Evolutionary conservation across 1,284 basidiomycete genomes (phyloP), one percentile per base, ranked within the genome.

Genomic region (Athelia sp.): DNA sequence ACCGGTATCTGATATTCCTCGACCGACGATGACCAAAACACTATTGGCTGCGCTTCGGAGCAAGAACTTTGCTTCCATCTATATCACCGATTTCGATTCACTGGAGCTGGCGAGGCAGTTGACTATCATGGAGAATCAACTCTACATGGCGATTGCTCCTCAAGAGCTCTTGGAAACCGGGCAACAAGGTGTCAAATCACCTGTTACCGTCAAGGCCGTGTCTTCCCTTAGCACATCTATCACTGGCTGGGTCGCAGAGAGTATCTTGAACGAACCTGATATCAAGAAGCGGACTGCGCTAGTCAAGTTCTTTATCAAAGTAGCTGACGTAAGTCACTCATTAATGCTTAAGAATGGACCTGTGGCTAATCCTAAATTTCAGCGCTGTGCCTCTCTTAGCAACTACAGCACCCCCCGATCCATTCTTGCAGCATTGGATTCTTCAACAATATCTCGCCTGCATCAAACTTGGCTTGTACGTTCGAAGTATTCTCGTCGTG

Each of bases 291-390:
- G 97, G 48, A 89, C 89, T 13, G 62, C 71, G 17, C 67, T 95
- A 57, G 79, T 98, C 63, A 98, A 98, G 68, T 98, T 95, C 63
- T 98, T 96, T 65, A 92, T 99, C 75, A 93, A 94, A 66, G 77
- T 98, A 45, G 92, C 94, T 18, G 92, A 97, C 67, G 93, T 94
- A 64, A 71, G 91, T 75, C 52, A 50, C 42, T 26, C 46, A 29
- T 52, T 14, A 40, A n/a, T 47, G 46, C 19, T 17, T 40, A 61
- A 49, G 17, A 61, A 49, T 59, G 19, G 58, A 67, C 42, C 51
- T 66, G 49, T 61, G 66, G 52, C 65, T 62, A 18, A 44, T 48
- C 54, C 24, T 52, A 61, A 60, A 46, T 34, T 66, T 31, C 66
- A 96, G 93, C 87, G 91, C 42, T 98, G 94, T 67, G 79, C 86